Base-by-base conservation (phyloP, 352 stramenopile genomes). In the Thraustotheca clavata region DNA sequence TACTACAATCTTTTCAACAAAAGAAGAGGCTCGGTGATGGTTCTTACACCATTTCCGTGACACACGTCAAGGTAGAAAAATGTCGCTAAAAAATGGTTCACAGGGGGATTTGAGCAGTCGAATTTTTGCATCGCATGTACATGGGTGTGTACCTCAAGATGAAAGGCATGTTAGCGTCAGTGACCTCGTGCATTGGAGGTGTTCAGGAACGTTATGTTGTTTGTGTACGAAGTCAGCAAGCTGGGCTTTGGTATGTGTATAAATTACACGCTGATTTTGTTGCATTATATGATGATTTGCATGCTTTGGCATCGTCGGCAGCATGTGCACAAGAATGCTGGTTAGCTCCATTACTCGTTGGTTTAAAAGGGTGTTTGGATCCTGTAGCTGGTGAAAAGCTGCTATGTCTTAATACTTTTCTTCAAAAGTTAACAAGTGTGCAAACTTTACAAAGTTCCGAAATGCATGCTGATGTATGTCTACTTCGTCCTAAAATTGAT, bases 111-210 rank as follows among this genome's bases (percentile, higher is more conserved):
- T 16, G 2, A 6, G 43, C 43, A 52, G 43, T 52, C 43, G 43
- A 52, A 52, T 52, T 20, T 52, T 52, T 52, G 43, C 43, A 50
- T 6, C 43, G 43, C 43, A 29, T 18, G 6, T 50, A 2, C 50
- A 60, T 60, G 14, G 29, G 50, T 34, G 18, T 60, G 26, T 22
- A n/a, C 29, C 50, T 60, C 16, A 63, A 50, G 24, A 49, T 50
- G 38, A 52, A 65, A 52, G n/a, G 47, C 57, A 32, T 65, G 29
- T 32, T 65, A 40, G 57, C 57, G 39, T 65, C 57, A 9, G 57
- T 65, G 29, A 65, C 57, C 31, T 52, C 57, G 24, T 65, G 57
- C 57, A 65, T 65, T n/a, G 57, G 57, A 33, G 57, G 35, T 32
- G 12, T 34, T 18, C 6, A 43, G 20, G 57, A 65, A 31, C 46